phyloP scores from a whole-genome alignment of 1,284 basidiomycete genomes.

The Coriolopsis trogii region DNA sequence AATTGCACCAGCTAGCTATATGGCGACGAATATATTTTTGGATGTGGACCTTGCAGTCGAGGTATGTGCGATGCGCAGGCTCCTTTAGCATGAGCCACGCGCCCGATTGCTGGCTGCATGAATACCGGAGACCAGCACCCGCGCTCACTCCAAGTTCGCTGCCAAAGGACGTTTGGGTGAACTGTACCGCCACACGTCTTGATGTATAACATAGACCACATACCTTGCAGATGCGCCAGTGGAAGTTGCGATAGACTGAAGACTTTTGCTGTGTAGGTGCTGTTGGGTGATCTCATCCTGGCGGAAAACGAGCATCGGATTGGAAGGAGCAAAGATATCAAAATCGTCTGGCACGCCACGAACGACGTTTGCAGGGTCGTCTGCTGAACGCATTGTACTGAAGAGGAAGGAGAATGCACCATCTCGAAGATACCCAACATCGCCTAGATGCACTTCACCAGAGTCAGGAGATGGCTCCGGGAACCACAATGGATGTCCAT shows the following conservation, averaged over 20 bases:
- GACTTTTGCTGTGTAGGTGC: neutral
- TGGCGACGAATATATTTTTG: constrained; percentile 1
- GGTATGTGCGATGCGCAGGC: neutral
- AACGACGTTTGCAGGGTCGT: neutral
- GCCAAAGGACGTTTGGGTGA: neutral
- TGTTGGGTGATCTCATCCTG: neutral
- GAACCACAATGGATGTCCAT: constrained; percentile 21
- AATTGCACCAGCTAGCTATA: constrained; percentile 4
- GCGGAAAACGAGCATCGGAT: neutral
- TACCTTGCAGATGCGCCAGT: neutral
- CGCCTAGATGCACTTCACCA: constrained; percentile 26
- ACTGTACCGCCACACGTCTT: no score
- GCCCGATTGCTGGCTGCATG: constrained; percentile 6
- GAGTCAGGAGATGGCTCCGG: constrained; percentile 10
- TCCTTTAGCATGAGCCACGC: constrained; percentile 10
- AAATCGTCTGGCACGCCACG: neutral
- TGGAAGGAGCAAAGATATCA: neutral
- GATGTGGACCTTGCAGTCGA: neutral
- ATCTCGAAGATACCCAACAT: constrained; percentile 30
- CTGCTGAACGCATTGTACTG: constrained; percentile 17
- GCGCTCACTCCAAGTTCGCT: neutral
- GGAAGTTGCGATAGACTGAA: neutral
- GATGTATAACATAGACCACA: no score
- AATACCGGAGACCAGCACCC: neutral
- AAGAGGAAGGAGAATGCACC: constrained; percentile 32